These are phyloP conservation scores for Sequoiadendron giganteum DNA, from an alignment of 75 land plant species.

Conservation along the genomic window DNA sequence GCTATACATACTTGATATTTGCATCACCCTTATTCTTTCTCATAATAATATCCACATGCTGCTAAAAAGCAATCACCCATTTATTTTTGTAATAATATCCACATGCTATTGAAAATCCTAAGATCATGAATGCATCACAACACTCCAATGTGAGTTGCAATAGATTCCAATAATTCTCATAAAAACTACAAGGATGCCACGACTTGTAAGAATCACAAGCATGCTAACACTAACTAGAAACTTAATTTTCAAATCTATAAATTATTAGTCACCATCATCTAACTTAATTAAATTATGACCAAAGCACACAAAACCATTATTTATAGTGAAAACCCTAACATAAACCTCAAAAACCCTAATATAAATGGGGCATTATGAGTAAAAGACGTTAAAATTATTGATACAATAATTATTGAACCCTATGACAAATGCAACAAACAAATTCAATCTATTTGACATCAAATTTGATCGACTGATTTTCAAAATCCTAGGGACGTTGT, in stretches of 20 bases:
- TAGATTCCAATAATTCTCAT: slow-evolving; percentile 20
- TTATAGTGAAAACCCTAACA: background rate
- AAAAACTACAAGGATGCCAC: too few relatives aligned
- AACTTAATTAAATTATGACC: slow-evolving; percentile 19
- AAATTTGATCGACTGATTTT: too few relatives aligned
- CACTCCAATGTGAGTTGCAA: background rate
- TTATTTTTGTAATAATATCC: too few relatives aligned
- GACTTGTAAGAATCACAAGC: slow-evolving; percentile 7
- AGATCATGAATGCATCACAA: slow-evolving; percentile 2
- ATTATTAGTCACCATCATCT: slow-evolving; percentile 14
- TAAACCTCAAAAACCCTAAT: too few relatives aligned
- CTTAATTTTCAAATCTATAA: background rate
- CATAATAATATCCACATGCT: too few relatives aligned
- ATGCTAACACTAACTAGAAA: slow-evolving; percentile 15
- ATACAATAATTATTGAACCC: slow-evolving; percentile 35
- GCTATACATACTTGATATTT: slow-evolving; percentile 14
- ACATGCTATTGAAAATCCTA: background rate
- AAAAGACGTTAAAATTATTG: background rate
- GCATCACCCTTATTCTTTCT: background rate
- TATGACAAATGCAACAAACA: too few relatives aligned
- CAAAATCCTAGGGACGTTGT: too few relatives aligned
- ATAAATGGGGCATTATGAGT: background rate
- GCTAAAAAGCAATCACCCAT: too few relatives aligned
- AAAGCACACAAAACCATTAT: background rate
- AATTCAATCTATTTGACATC: too few relatives aligned